Conservation (phyloP, 73 alveolate species). For the Paraurostyla sp. region DNA sequence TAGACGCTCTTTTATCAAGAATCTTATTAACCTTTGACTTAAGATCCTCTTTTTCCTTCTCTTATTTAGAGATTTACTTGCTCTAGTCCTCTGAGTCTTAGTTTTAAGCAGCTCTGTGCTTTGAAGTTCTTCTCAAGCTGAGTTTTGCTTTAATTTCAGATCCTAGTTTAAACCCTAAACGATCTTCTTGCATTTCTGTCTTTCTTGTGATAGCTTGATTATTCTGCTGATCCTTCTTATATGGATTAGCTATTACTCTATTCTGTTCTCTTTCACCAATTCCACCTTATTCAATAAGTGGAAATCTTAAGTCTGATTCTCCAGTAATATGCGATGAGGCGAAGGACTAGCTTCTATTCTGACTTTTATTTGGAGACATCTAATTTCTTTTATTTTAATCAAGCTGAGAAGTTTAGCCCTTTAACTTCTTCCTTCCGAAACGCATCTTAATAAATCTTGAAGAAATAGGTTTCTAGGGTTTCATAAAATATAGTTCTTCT, state of each 20-base stretch:
- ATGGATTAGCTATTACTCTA: not conserved
- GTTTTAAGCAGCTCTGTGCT: not conserved
- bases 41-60: conserved; percentile 15
- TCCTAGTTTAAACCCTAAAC: not conserved
- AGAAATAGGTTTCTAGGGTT: not conserved
- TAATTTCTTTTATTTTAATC: not conserved
- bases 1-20: conserved; percentile 42
- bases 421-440: too few relatives aligned
- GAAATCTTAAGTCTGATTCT: not conserved
- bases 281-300: too few relatives aligned
- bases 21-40: conserved; percentile 6
- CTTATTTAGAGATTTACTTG: not conserved
- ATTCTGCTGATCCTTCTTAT: too few relatives aligned
- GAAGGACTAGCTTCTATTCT: not conserved
- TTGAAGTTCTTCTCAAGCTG: conserved; percentile 6
- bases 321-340: not conserved
- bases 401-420: too few relatives aligned
- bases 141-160: not conserved
- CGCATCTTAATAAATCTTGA: too few relatives aligned
- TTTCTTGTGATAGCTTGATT: not conserved
- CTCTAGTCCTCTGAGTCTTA: not conserved
- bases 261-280: too few relatives aligned
- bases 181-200: not conserved
- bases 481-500: conserved; percentile 65
- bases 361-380: not conserved